Evolutionary conservation across 2,329 filamentous ascomycete species (phyloP).

Genomic region (Fusarium liriodendri): DNA sequence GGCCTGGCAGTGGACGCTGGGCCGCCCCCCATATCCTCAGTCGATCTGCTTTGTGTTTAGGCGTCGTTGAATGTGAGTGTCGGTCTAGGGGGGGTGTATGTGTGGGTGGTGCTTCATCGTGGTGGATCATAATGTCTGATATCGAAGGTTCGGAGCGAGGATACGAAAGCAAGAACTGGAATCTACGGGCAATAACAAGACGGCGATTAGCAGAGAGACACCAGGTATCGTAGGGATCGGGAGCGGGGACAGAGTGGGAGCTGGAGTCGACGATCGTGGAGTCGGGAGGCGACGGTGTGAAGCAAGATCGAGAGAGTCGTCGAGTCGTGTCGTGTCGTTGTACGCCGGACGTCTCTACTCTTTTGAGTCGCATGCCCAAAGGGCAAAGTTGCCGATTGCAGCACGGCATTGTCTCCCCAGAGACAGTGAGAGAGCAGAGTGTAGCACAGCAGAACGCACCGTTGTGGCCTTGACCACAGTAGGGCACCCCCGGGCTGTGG

Average conservation of each 20-base stretch:
- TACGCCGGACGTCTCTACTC: neutral
- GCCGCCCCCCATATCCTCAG: conserved; percentile 19
- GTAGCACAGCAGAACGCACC: neutral
- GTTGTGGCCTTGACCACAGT: neutral
- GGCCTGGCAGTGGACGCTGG: neutral
- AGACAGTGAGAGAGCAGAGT: neutral
- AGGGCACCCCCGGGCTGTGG: neutral
- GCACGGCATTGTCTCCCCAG: neutral
- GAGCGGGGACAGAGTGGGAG: conserved; percentile 20
- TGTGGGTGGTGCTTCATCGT: neutral
- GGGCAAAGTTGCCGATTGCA: conserved; percentile 8
- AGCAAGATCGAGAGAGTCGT: conserved; percentile 1
- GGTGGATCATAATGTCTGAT: neutral
- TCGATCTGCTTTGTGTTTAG: conserved; percentile 4
- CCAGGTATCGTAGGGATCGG: conserved; percentile 5
- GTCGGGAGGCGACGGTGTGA: conserved; percentile 14
- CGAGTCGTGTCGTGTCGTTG: neutral
- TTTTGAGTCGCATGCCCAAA: neutral
- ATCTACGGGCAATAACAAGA: neutral
- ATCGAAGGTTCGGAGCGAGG: neutral
- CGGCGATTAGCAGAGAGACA: neutral
- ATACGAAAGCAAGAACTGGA: neutral
- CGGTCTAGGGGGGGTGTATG: neutral
- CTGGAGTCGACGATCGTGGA: conserved; percentile 25
- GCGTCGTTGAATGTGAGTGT: neutral